Evolutionary conservation across 2,329 filamentous ascomycete genomes (phyloP), one percentile per base, ranked within the genome.

Genomic region (Hypomyces rosellus): DNA sequence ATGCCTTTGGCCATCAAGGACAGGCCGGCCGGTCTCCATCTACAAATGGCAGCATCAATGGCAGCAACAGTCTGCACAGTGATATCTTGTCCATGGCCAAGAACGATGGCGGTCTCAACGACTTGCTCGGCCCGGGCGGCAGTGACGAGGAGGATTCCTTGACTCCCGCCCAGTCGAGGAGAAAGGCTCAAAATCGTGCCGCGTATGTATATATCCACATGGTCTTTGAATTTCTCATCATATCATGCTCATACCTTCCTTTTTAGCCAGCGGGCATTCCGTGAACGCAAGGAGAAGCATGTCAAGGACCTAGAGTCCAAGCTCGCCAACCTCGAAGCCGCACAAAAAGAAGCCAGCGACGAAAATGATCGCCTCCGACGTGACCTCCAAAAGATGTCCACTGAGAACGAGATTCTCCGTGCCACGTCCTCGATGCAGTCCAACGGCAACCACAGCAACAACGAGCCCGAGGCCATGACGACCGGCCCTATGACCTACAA

Each of bases 221-320:
- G 16, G 36, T 15, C 20, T 20, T 18, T 11, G 18, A 3, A 5
- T 45, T n/a, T 11, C 15, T 22, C 13, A 15, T 38, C 9, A 6
- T 22, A 18, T n/a, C 8, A n/a, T 30, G n/a, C 51, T 36, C 15
- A 14, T 8, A 8, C 25, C 30, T 25, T n/a, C 15, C 36, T 25
- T 55, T 34, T 25, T 55, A 96, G 92, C 44, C 93, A 97, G 77
- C 86, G 92, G 60, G 92, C 93, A 33, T 97, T 97, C 68, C 89
- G 92, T 54, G 92, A 97, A 69, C 86, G 92, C 59, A 97, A 97
- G 69, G 92, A 97, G 67, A 86, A 85, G 51, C 91, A 95, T 63
- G 90, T 97, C 55, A 91, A 91, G 66, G 90, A 97, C 54, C 84
- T 97, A 20, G 91, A 97, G 69, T 81, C 83, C 51, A 93, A 95